Evolutionary conservation across 495 filamentous ascomycete genomes (phyloP).

Genomic region (Trichoderma parareesei): DNA sequence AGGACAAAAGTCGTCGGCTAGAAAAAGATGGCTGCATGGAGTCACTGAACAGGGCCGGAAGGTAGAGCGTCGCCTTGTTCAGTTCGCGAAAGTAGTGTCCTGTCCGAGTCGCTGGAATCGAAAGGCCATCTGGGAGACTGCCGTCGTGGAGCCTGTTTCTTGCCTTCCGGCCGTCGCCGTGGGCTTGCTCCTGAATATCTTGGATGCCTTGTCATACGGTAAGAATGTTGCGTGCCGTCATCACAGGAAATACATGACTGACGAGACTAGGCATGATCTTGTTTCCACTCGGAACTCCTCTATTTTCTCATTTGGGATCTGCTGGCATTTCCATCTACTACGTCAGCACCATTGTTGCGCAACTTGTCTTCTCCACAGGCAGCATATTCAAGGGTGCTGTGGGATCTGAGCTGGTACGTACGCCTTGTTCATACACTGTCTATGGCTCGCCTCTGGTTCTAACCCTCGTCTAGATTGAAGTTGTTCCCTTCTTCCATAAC

Average conservation of each 20-base stretch:
- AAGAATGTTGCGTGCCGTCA: slow-evolving; percentile 15
- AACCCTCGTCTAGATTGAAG: slow-evolving; percentile 60
- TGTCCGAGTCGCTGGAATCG: slow-evolving; percentile 69
- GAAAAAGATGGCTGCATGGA: slow-evolving; percentile 16
- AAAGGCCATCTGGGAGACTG: slow-evolving; percentile 53
- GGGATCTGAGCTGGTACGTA: slow-evolving; percentile 82
- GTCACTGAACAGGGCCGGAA: slow-evolving; percentile 12
- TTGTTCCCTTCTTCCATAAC: slow-evolving; percentile 94
- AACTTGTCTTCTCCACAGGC: slow-evolving; percentile 83
- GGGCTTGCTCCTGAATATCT: slow-evolving; percentile 80
- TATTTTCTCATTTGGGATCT: slow-evolving; percentile 75
- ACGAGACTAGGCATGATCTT: slow-evolving; percentile 67
- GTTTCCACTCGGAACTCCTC: slow-evolving; percentile 77
- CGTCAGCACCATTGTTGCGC: slow-evolving; percentile 90
- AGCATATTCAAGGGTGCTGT: slow-evolving; percentile 88
- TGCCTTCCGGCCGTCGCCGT: slow-evolving; percentile 80
- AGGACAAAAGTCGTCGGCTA: slow-evolving; percentile 27
- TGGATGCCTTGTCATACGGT: slow-evolving; percentile 94
- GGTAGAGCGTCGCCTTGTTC: slow-evolving; percentile 8
- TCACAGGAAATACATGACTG: neutral
- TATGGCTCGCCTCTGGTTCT: slow-evolving; percentile 9
- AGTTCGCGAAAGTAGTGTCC: slow-evolving; percentile 18
- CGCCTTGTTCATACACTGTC: neutral
- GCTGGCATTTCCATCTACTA: slow-evolving; percentile 99
- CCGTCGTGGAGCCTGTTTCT: slow-evolving; percentile 55